Evolutionary conservation across 192 early-diverging fungal genomes (phyloP).

Genomic region (Coemansia sp.): DNA sequence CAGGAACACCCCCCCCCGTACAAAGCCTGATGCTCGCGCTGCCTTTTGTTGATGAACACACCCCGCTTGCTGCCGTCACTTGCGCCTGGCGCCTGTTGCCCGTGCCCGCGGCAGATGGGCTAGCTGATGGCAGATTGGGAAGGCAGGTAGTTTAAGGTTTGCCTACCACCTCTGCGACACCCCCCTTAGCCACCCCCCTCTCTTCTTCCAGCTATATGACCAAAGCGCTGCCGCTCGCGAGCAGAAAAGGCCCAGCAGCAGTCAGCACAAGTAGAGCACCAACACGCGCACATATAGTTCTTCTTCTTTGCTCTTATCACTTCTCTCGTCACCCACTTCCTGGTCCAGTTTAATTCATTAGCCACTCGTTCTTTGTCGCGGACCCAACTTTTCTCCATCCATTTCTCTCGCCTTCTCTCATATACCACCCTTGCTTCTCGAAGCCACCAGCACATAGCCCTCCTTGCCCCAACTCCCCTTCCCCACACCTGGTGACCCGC

Average conservation of each 20-base stretch:
- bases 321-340: constrained; percentile 7
- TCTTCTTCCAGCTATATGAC: constrained; percentile 9
- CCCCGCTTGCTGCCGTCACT: not conserved
- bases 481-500: not conserved
- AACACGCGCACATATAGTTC: constrained; percentile 1
- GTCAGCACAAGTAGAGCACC: constrained; percentile 8
- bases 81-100: not conserved
- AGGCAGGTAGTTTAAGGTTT: constrained; percentile 22
- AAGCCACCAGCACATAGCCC: constrained; percentile 1
- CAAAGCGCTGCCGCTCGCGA: constrained; percentile 11
- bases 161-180: constrained; percentile 5
- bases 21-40: not conserved
- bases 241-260: constrained; percentile 1
- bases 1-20: constrained; percentile 6
- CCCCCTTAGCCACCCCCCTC: constrained; percentile 11
- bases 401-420: not conserved
- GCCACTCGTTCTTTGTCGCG: constrained; percentile 7
- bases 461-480: not conserved
- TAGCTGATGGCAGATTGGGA: constrained; percentile 1
- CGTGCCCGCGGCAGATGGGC: constrained; percentile 11
- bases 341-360: constrained; percentile 13
- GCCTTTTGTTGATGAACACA: not conserved
- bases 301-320: not conserved
- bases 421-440: not conserved
- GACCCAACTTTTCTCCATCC: not conserved